Evolutionary conservation across 768 basidiomycete genomes (phyloP).

Genomic region (Psilocybe azurescens): DNA sequence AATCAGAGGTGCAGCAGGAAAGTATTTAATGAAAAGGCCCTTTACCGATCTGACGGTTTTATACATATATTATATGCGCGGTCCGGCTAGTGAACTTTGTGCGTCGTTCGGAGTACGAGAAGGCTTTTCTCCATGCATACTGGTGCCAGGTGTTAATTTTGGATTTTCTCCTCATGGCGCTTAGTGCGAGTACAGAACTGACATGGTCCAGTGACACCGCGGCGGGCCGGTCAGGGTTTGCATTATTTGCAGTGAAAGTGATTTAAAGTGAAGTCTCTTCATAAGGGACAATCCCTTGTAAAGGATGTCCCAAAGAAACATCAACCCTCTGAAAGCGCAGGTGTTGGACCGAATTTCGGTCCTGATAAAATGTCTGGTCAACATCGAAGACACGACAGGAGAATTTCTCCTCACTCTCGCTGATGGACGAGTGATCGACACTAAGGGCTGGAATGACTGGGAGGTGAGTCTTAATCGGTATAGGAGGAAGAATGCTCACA

Average conservation of each 20-base stretch:
- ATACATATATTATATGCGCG: neutral
- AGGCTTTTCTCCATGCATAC: neutral
- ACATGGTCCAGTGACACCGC: neutral
- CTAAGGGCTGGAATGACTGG: slow-evolving; percentile 66
- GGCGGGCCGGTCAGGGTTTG: neutral
- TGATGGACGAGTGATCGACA: slow-evolving; percentile 59
- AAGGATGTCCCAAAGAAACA: slow-evolving; percentile 36
- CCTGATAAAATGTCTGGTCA: slow-evolving; percentile 49
- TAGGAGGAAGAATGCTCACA: neutral
- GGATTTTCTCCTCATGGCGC: neutral
- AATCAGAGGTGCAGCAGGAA: neutral
- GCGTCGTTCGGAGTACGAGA: neutral
- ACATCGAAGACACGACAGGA: slow-evolving; percentile 57
- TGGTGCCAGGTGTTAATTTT: neutral
- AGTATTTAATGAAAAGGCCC: too few relatives aligned
- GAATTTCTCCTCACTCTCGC: slow-evolving; percentile 53
- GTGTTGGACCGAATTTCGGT: slow-evolving; percentile 35
- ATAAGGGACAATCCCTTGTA: neutral
- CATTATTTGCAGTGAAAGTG: neutral
- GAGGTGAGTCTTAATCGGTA: slow-evolving; percentile 34
- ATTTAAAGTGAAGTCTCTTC: neutral
- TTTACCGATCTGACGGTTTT: neutral
- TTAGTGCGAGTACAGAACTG: neutral
- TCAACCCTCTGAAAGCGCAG: slow-evolving; percentile 33
- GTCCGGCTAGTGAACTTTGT: neutral